Evolutionary conservation across 1,284 basidiomycete species (phyloP), one percentile per base, ranked within the genome.

Genomic region (Ustilago crameri): DNA sequence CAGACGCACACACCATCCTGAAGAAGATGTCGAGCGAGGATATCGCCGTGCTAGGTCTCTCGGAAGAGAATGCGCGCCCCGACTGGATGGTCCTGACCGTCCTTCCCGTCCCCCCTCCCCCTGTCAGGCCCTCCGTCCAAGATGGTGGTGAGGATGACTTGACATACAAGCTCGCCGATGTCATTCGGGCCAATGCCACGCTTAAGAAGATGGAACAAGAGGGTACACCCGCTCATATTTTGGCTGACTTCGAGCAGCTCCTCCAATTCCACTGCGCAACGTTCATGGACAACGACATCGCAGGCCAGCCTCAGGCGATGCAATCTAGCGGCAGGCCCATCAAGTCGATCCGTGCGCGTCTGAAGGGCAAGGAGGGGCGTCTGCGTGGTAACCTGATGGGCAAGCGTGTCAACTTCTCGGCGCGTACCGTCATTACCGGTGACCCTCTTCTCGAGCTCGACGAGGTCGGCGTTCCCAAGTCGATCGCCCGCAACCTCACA

Each of bases 21-120:
- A 85, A 93, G 90, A 68, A 91, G 92, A 41, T 83, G 53, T 65
- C 74, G 22, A 68, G 89, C 95, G 85, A 94, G 91, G 96, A 98
- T 84, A 88, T 98, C n/a, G 88, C 90, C 74, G 87, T 95, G 17
- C 89, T 98, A 72, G 96, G 96, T 40, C 88, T 98, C 9, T 95
- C 93, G 24, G 93, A 93, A 54, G 93, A 94, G 82, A 98, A 95
- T 82, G 96, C 96, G 14, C 89, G 95, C 42, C 96, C 96, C 3
- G 94, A 98, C 81, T 98, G 96, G 96, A 98, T 99, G 96, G 95
- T 99, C 76, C 86, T 98, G 51, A 98, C 96, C 0, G 94, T 98
- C 27, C 88, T 98, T 80, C 96, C 96, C 35, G 95, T 99, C 0
- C 96, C 96, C 1, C 96, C 96, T 0, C 95, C 96, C 12, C 94